Evolutionary conservation across 352 stramenopile species (phyloP).

Genomic region (Albugo candida): DNA sequence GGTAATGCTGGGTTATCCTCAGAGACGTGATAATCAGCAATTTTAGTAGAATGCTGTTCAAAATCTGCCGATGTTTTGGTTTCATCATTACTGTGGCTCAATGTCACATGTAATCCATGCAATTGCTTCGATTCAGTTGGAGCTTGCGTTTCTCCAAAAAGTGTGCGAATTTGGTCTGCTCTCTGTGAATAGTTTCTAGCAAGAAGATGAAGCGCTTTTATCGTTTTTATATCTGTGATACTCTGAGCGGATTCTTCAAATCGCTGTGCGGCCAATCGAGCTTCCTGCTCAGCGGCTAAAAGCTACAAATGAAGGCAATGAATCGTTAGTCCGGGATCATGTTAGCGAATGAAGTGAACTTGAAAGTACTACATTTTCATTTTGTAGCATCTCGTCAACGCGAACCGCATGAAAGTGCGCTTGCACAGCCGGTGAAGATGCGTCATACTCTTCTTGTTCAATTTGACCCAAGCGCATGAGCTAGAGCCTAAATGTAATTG

Average conservation of each 20-base stretch:
- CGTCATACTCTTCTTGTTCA: conserved; percentile 52
- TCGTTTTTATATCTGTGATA: conserved; percentile 39
- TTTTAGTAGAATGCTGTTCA: too few species aligned
- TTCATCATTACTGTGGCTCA: too few species aligned
- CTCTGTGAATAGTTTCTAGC: conserved; percentile 66
- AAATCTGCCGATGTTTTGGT: too few species aligned
- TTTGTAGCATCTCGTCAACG: conserved; percentile 33
- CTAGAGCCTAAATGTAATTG: too few species aligned
- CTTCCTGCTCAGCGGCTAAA: conserved; percentile 35
- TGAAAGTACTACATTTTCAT: conserved; percentile 18
- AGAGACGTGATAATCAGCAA: too few species aligned
- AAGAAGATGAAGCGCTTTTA: conserved; percentile 45
- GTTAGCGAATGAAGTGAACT: background rate
- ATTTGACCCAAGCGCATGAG: conserved; percentile 3
- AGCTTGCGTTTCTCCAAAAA: too few species aligned
- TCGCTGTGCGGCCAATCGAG: conserved; percentile 38
- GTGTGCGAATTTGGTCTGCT: conserved; percentile 16
- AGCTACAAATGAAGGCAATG: conserved; percentile 13
- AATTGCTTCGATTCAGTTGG: too few species aligned
- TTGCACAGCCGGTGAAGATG: conserved; percentile 46
- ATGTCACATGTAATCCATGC: too few species aligned
- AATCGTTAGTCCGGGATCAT: background rate
- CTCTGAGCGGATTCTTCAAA: conserved; percentile 38
- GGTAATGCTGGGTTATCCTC: too few species aligned
- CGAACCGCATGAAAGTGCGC: conserved; percentile 61